Percentiles rank a stretch among this genome's conserved stretches.
These are phyloP conservation scores for Dujonia santamariae DNA, from an alignment of 1,139 yeast species.

Conservation along the genomic window DNA sequence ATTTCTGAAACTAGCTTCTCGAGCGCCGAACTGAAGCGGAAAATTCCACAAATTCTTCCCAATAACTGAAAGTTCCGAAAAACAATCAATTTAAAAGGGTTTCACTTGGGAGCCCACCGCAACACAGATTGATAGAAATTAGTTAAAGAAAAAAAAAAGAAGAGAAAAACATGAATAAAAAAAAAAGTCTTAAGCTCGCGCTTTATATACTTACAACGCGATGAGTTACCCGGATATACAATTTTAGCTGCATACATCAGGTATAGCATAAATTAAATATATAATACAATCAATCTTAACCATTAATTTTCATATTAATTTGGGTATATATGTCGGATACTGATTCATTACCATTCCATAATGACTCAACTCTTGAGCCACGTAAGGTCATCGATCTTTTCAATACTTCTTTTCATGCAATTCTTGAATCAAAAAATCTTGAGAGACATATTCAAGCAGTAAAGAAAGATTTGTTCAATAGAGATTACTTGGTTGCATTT, in stretches of 20 bases:
- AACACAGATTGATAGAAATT: constrained; percentile 49
- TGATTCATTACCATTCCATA: constrained; percentile 30
- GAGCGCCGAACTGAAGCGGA: constrained; percentile 67
- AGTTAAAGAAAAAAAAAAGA: constrained; percentile 13
- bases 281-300: too few species aligned
- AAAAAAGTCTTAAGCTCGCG: background rate
- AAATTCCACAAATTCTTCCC: constrained; percentile 30
- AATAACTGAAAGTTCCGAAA: constrained; percentile 29
- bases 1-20: constrained; percentile 51
- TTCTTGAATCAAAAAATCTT: constrained; percentile 43
- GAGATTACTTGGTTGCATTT: constrained; percentile 72
- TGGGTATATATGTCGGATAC: constrained; percentile 1
- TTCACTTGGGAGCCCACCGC: constrained; percentile 38
- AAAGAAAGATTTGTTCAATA: constrained; percentile 62
- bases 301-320: too few species aligned
- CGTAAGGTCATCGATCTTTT: constrained; percentile 49
- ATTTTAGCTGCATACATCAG: too few species aligned
- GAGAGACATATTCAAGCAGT: constrained; percentile 58
- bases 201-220: constrained; percentile 2
- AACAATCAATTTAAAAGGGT: constrained; percentile 22
- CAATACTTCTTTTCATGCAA: constrained; percentile 41
- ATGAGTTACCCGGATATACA: constrained; percentile 9
- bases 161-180: constrained; percentile 1
- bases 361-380: constrained; percentile 28
- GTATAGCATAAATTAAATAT: too few species aligned